These are phyloP conservation scores for Aspergillus sp. DNA, from an alignment of 2,329 filamentous ascomycete species.

Conservation along the genomic window DNA sequence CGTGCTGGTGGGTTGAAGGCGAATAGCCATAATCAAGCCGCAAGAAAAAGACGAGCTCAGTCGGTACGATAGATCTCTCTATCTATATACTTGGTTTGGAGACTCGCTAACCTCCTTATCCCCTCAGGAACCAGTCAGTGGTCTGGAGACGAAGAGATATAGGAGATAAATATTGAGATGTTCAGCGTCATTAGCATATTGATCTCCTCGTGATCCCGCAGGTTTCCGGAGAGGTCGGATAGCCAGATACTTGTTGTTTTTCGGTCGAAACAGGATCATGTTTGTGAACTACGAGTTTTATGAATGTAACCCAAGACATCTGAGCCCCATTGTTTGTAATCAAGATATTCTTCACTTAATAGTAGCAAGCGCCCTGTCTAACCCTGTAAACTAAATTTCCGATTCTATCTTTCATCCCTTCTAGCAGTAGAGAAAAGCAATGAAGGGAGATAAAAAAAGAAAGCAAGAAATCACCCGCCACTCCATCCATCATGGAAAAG, in stretches of 20 bases:
- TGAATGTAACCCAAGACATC: not conserved
- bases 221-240: too few relatives aligned
- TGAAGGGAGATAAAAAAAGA: constrained; percentile 4
- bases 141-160: not conserved
- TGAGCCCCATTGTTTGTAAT: not conserved
- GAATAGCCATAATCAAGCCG: not conserved
- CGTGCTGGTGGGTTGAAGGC: not conserved
- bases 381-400: not conserved
- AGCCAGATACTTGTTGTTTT: not conserved
- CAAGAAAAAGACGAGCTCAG: constrained; percentile 22
- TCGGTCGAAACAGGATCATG: too few relatives aligned
- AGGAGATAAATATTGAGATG: not conserved
- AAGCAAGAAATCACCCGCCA: not conserved
- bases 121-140: constrained; percentile 6
- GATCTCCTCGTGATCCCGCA: too few relatives aligned
- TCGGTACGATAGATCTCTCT: constrained; percentile 19
- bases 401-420: not conserved
- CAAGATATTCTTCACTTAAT: not conserved
- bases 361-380: not conserved
- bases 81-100: not conserved
- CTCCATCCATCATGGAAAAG: constrained; percentile 3
- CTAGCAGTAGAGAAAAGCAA: constrained; percentile 5
- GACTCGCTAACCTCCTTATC: not conserved
- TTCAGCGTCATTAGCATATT: not conserved
- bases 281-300: not conserved